These are phyloP conservation scores for Mortierella sp. DNA, from an alignment of 371 early-diverging fungal species.

Conservation along the genomic window DNA sequence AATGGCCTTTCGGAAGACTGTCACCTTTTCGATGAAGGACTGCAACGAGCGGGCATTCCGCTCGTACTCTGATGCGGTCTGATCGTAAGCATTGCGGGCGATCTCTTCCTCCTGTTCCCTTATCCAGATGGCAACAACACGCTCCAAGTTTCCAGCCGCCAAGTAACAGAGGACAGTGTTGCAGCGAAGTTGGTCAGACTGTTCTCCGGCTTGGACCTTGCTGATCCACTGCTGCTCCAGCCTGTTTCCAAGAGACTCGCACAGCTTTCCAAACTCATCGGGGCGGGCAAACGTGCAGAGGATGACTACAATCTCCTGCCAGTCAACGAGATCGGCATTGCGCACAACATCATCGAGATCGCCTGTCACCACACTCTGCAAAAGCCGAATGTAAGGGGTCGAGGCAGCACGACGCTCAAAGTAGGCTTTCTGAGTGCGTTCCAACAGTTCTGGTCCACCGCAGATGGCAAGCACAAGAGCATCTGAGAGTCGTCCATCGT, in stretches of 20 bases:
- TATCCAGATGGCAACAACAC: constrained; percentile 90
- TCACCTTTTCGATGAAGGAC: constrained; percentile 87
- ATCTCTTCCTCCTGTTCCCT: constrained; percentile 57
- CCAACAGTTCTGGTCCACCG: constrained; percentile 86
- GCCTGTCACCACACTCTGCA: constrained; percentile 83
- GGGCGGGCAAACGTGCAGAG: constrained; percentile 91
- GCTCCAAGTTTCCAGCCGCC: constrained; percentile 88
- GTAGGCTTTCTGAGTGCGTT: constrained; percentile 85
- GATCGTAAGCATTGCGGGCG: constrained; percentile 25
- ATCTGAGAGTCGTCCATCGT: constrained; percentile 85
- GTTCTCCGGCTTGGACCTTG: constrained; percentile 42
- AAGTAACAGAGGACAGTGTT: constrained; percentile 92
- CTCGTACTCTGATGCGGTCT: constrained; percentile 54
- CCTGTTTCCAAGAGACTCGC: constrained; percentile 77
- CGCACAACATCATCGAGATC: constrained; percentile 86
- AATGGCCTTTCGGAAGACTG: constrained; percentile 91
- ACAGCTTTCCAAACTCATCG: constrained; percentile 77
- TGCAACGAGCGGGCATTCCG: constrained; percentile 73
- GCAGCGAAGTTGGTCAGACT: constrained; percentile 51
- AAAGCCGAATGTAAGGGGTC: constrained; percentile 83
- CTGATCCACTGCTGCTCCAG: constrained; percentile 63
- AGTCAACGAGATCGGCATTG: constrained; percentile 82
- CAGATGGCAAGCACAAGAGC: constrained; percentile 91
- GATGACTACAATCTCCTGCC: constrained; percentile 92
- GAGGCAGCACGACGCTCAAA: constrained; percentile 75